phyloP scores from a whole-genome alignment of 2,329 filamentous ascomycete species.

The Aspergillus caelatus region DNA sequence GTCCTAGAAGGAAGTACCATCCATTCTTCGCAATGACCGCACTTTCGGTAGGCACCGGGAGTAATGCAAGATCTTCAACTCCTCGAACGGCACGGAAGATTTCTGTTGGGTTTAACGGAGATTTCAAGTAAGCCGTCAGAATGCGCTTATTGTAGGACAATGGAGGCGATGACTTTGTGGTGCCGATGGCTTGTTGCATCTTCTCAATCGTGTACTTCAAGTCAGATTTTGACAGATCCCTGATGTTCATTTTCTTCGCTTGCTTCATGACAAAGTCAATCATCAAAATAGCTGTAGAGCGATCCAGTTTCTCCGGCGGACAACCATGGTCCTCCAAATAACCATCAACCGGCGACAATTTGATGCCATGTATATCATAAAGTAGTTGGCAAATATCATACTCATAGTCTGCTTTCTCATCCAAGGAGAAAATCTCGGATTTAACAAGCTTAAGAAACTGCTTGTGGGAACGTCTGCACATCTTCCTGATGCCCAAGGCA shows the following conservation, averaged over 20 bases:
- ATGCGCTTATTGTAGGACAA: conserved; percentile 87
- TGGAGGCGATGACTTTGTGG: conserved; percentile 73
- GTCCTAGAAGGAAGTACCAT: conserved; percentile 90
- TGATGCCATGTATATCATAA: conserved; percentile 80
- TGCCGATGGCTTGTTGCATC: conserved; percentile 82
- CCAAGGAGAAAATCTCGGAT: conserved; percentile 76
- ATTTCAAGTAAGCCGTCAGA: conserved; percentile 78
- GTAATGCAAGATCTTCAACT: conserved; percentile 71
- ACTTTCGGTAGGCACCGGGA: conserved; percentile 70
- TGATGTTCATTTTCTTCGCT: conserved; percentile 81
- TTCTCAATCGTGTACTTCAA: conserved; percentile 89
- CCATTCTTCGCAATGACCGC: conserved; percentile 73
- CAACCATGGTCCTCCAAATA: conserved; percentile 78
- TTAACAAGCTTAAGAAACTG: conserved; percentile 88
- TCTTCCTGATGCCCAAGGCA: conserved; percentile 78
- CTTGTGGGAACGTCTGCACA: conserved; percentile 83
- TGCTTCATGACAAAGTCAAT: conserved; percentile 82
- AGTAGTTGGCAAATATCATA: conserved; percentile 83
- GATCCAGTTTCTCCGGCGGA: conserved; percentile 74
- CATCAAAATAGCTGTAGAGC: conserved; percentile 75
- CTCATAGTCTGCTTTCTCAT: conserved; percentile 79
- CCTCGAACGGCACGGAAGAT: conserved; percentile 82
- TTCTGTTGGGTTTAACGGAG: conserved; percentile 77
- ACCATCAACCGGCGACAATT: conserved; percentile 70
- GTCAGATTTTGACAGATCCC: conserved; percentile 88